These are phyloP conservation scores for Lipomyces yamadae DNA, from an alignment of 805 yeast genomes.

Conservation along the genomic window DNA sequence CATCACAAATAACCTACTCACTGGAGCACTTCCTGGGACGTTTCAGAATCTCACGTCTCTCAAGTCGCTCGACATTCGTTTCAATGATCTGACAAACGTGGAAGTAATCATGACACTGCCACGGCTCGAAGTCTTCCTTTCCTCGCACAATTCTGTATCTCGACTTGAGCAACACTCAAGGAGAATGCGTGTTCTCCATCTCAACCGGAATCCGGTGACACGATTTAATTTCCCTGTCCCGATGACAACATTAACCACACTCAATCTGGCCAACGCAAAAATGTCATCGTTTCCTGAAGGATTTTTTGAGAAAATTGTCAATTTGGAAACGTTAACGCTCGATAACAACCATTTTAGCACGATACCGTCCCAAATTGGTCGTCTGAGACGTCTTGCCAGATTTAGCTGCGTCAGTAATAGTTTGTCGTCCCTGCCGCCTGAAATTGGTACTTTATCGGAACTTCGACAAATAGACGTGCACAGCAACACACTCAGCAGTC, in stretches of 20 bases:
- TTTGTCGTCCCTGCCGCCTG: constrained; percentile 68
- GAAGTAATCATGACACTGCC: constrained; percentile 42
- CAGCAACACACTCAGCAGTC: constrained; percentile 73
- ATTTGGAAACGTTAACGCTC: constrained; percentile 71
- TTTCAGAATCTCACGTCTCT: constrained; percentile 60
- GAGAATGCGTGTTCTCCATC: constrained; percentile 67
- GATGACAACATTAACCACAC: constrained; percentile 65
- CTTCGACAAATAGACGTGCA: constrained; percentile 78
- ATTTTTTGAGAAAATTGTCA: constrained; percentile 64
- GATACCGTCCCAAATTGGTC: constrained; percentile 71
- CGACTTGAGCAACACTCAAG: constrained; percentile 67
- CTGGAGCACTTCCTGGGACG: constrained; percentile 57
- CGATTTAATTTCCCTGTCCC: constrained; percentile 58
- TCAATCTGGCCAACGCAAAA: constrained; percentile 82
- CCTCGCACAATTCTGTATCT: constrained; percentile 57
- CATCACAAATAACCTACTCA: constrained; percentile 72
- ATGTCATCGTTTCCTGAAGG: constrained; percentile 71
- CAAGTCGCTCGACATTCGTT: constrained; percentile 75
- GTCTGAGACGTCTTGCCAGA: constrained; percentile 61
- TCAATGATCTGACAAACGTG: constrained; percentile 59
- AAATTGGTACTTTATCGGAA: constrained; percentile 62
- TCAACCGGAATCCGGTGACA: constrained; percentile 86
- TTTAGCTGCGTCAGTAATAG: constrained; percentile 78
- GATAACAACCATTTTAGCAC: constrained; percentile 82
- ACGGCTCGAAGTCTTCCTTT: constrained; percentile 37